phyloP scores from a whole-genome alignment of 2,329 filamentous ascomycete species.

The Ceratocystis ficicola region DNA sequence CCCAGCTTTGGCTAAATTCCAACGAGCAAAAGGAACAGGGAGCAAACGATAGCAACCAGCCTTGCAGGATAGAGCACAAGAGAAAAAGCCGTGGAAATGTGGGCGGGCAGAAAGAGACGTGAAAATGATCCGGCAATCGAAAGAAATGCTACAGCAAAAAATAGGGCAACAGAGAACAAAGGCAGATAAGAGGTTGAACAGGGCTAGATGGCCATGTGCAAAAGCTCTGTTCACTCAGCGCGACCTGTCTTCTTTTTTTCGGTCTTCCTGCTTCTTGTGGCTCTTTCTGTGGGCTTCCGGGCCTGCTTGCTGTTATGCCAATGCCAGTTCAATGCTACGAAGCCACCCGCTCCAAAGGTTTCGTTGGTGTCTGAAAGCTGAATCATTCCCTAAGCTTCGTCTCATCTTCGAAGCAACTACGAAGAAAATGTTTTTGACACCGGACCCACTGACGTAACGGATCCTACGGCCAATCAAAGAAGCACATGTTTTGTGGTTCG shows the following conservation, averaged over 20 bases:
- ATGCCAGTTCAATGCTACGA: no score
- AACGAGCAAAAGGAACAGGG: background rate
- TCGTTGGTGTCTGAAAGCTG: constrained; percentile 2
- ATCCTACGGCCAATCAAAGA: background rate
- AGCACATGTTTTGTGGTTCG: background rate
- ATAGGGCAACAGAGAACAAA: background rate
- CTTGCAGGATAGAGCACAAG: background rate
- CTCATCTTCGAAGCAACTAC: background rate
- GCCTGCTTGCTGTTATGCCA: no score
- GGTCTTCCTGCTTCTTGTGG: no score
- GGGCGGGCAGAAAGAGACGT: background rate
- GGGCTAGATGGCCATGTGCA: background rate
- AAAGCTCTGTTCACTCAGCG: constrained; percentile 1
- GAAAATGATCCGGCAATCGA: background rate
- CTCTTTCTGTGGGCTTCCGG: no score
- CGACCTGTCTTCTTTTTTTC: background rate
- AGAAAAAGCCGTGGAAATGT: background rate
- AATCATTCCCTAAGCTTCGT: background rate
- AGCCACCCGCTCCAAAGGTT: background rate
- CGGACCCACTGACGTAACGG: constrained; percentile 6
- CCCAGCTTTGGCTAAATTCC: background rate
- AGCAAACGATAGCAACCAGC: background rate
- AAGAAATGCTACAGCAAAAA: background rate
- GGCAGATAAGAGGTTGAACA: background rate
- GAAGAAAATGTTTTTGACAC: background rate